Base-by-base conservation (phyloP, 306 rosid species). In the Pueraria montana region DNA sequence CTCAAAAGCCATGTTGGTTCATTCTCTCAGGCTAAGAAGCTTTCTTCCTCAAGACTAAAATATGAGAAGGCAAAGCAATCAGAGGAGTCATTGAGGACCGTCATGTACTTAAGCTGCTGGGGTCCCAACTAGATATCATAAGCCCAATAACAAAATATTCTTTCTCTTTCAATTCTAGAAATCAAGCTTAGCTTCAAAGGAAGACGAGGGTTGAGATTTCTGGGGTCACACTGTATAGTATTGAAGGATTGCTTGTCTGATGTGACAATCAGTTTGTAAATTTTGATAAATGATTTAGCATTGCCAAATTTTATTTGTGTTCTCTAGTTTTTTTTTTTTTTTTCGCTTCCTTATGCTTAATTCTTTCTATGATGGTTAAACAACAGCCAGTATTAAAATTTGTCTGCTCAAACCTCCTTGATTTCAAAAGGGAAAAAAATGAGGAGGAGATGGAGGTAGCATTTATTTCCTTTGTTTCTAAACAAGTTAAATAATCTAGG, bases 91-190 rank as follows among this genome's bases (percentile, higher is more conserved):
- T 71, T 90, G 1, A 90, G 90, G 40, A 90, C 79, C 0, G 91
- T 89, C 69, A 90, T 93, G 96, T 93, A 91, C 81, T 73, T 89
- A 45, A 93, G 94, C 72, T 93, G 96, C 30, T 87, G 89, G 89
- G 89, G 87, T 80, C 85, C 87, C 38, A 87, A 80, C n/a, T n/a
- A n/a, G n/a, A n/a, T n/a, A n/a, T n/a, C n/a, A n/a, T n/a, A 26
- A 72, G 38, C 0, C 14, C 23, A 59, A 13, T 10, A 34, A n/a
- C 0, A 66, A 34, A 38, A 2, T 4, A 5, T 10, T 66, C 0
- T 38, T 36, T 66, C 18, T 66, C 49, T 66, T 66, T 38, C 20
- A 2, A 62, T 66, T 38, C 11, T 2, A 58, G 34, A 4, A 63
- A 24, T 62, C 68, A n/a, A 36, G 48, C 24, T n/a, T 34, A 65